These are phyloP conservation scores for Apophysomyces ossiformis DNA, from an alignment of 371 early-diverging fungal genomes.

Conservation along the genomic window DNA sequence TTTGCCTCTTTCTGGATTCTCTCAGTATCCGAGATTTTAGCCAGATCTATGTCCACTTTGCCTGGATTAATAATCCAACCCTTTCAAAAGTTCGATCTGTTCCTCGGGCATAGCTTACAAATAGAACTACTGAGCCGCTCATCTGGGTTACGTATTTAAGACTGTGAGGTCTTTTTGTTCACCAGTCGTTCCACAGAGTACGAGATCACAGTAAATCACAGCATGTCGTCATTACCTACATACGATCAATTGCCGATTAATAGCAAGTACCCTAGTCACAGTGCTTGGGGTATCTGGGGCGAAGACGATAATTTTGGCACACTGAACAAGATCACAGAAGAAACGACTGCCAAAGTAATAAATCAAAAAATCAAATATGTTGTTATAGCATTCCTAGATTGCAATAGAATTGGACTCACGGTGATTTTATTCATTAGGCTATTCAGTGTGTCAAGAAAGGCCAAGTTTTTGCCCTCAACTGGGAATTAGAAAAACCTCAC, in stretches of 20 bases:
- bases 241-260: slow-evolving; percentile 32
- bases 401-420: too few species aligned
- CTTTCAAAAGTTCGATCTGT: too few species aligned
- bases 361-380: too few species aligned
- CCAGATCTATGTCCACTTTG: too few species aligned
- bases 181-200: too few species aligned
- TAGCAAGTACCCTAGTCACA: slow-evolving; percentile 22
- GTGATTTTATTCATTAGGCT: slow-evolving; percentile 3
- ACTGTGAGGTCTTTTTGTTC: neutral
- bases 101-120: too few species aligned
- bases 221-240: slow-evolving; percentile 7
- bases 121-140: too few species aligned
- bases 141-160: neutral
- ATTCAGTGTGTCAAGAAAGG: slow-evolving; percentile 14
- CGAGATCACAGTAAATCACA: neutral
- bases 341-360: slow-evolving; percentile 36
- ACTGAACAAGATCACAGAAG: slow-evolving; percentile 41
- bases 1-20: too few species aligned
- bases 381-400: too few species aligned
- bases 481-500: slow-evolving; percentile 16
- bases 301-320: slow-evolving; percentile 50
- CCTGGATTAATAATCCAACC: too few species aligned
- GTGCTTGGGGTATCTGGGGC: slow-evolving; percentile 53
- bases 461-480: slow-evolving; percentile 18
- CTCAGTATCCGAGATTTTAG: too few species aligned